These are phyloP conservation scores for Corchorus olitorius DNA, from an alignment of 345 rosid species.

Conservation along the genomic window DNA sequence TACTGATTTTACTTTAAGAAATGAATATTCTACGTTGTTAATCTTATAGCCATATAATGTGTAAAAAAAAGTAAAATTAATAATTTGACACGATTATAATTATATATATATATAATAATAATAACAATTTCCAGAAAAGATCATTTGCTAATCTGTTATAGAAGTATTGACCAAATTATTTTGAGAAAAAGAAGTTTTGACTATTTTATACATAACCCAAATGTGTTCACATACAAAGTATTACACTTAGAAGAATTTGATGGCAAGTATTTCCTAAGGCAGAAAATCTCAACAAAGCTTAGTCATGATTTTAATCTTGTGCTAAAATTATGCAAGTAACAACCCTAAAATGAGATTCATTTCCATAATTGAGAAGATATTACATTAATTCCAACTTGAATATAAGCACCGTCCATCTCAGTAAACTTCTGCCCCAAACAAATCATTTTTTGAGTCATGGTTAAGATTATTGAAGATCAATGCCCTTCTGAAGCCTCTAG, in stretches of 20 bases:
- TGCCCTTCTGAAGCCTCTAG: neutral
- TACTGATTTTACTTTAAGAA: neutral
- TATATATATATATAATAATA: no score
- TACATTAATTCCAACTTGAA: neutral
- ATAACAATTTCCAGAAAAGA: neutral
- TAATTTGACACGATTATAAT: neutral
- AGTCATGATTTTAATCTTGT: conserved; percentile 8
- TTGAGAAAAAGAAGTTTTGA: no score
- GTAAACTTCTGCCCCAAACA: neutral
- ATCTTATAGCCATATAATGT: neutral
- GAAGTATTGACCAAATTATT: neutral
- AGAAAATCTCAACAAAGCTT: conserved; percentile 2
- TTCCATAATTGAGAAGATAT: conserved; percentile 10
- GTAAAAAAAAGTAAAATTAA: neutral
- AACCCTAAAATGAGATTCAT: neutral
- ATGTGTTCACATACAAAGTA: neutral
- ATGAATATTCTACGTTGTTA: neutral
- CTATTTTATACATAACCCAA: neutral
- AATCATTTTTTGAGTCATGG: neutral
- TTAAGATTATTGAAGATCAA: neutral
- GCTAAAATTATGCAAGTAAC: neutral
- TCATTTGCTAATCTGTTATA: no score
- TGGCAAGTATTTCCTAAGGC: neutral
- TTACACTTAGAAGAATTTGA: neutral
- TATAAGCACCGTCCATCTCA: neutral